Base-by-base conservation (phyloP, 192 early-diverging fungal species). In the Coemansia sp. region DNA sequence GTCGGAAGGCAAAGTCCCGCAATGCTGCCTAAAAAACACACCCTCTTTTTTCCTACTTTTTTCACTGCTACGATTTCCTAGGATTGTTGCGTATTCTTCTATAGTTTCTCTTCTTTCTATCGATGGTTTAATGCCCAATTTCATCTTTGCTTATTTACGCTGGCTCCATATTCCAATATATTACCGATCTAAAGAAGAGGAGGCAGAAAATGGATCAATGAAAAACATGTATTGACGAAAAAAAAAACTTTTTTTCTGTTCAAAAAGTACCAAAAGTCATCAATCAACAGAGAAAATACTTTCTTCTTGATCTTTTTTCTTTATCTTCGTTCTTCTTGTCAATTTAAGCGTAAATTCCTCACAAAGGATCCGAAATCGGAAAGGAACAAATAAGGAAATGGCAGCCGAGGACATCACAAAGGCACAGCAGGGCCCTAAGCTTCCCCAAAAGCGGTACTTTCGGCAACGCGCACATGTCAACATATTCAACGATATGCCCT, bases 391-490 rank as follows among this genome's bases (percentile, higher is more conserved):
- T 43, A 23, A 7, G 25, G 42, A 57, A 28, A 70, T 70, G 67
- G 67, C 67, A 28, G 62, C 48, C 13, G 66, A 53, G 21, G 34
- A 46, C 34, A 65, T 26, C 25, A 42, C 7, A 21, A n/a, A 40
- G 20, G 20, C 46, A 4, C 71, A 63, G 43, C 33, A 58, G 30
- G 66, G 66, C 12, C 78, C 73, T 33, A 75, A 61, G 70, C 78
- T 81, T 15, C 83, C 77, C 5, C 83, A 93, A 85, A 93, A 99
- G 85, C 89, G 90, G 62, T 94, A 83, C 68, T 91, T 87, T 66
- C 81, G 89, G 25, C 89, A 92, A 72, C 90, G 97, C 52, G 97
- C 97, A 12, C 97, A 99, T 67, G 94, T 95, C 57, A 99, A 99
- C 68, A 89, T 92, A 4, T 98, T 99, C 72, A 95, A 93, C 26